These are phyloP conservation scores for Termitomyces bulborhizus DNA, from an alignment of 768 basidiomycete genomes.

Conservation along the genomic window DNA sequence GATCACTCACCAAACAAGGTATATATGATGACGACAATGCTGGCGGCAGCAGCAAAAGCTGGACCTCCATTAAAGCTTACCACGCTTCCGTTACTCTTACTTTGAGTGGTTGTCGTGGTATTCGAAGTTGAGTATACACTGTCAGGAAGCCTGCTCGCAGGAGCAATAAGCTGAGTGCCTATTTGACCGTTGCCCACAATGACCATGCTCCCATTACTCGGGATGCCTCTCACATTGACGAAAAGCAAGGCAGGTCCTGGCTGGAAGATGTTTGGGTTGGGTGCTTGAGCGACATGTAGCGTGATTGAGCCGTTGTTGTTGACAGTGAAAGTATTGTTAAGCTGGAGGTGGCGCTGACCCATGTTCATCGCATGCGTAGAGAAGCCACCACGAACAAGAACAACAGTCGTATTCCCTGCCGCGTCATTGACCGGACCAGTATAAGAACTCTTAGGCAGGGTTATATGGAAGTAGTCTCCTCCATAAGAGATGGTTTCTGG, in stretches of 20 bases:
- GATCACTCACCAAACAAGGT: background rate
- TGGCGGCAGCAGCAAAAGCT: background rate
- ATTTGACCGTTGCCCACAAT: slow-evolving; percentile 77
- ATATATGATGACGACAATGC: background rate
- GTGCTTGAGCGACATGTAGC: slow-evolving; percentile 75
- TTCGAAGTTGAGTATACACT: slow-evolving; percentile 2
- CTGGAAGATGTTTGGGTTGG: slow-evolving; percentile 79
- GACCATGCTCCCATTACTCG: slow-evolving; percentile 70
- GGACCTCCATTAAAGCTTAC: background rate
- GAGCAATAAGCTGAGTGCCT: slow-evolving; percentile 53
- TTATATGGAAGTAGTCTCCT: slow-evolving; percentile 72
- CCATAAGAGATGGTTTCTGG: slow-evolving; percentile 78
- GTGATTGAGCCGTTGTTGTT: slow-evolving; percentile 70
- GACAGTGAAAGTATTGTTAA: slow-evolving; percentile 81
- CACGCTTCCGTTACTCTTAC: background rate
- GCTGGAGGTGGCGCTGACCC: slow-evolving; percentile 75
- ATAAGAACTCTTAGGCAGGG: slow-evolving; percentile 62
- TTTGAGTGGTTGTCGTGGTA: background rate
- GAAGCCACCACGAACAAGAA: slow-evolving; percentile 75
- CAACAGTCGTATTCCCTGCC: slow-evolving; percentile 68
- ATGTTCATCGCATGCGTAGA: slow-evolving; percentile 85
- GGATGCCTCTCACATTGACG: slow-evolving; percentile 80
- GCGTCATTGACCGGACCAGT: slow-evolving; percentile 61
- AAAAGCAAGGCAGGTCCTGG: slow-evolving; percentile 85
- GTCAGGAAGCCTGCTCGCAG: slow-evolving; percentile 20